phyloP scores from a whole-genome alignment of 2,329 filamentous ascomycete genomes.

The Penicillium concentricum region DNA sequence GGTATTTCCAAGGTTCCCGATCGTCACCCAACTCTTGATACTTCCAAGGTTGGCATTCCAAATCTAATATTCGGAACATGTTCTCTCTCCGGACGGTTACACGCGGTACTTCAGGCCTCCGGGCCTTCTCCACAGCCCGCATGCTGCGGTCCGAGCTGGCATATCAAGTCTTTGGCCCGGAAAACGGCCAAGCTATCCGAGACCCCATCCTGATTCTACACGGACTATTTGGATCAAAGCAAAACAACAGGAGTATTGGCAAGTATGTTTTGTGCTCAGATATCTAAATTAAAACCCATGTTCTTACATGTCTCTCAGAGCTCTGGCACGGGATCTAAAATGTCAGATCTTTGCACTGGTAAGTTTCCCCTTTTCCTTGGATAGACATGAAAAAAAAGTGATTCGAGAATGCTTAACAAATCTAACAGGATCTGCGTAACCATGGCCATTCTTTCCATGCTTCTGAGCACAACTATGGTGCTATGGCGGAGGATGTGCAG shows the following conservation, averaged over 20 bases:
- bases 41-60: background rate
- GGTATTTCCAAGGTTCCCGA: background rate
- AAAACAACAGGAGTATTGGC: slow-evolving; percentile 92
- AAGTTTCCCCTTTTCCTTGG: slow-evolving; percentile 30
- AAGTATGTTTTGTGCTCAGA: slow-evolving; percentile 62
- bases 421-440: slow-evolving; percentile 75
- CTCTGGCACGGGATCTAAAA: slow-evolving; percentile 74
- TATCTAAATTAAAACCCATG: too few relatives aligned
- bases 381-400: background rate
- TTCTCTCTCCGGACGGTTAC: slow-evolving; percentile 2
- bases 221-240: slow-evolving; percentile 90
- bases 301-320: slow-evolving; percentile 43
- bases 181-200: slow-evolving; percentile 32
- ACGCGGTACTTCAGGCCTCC: slow-evolving; percentile 16
- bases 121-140: slow-evolving; percentile 35
- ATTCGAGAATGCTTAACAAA: background rate
- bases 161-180: slow-evolving; percentile 38
- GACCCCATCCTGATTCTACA: slow-evolving; percentile 83
- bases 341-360: slow-evolving; percentile 80
- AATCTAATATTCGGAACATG: slow-evolving; percentile 2
- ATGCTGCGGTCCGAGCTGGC: slow-evolving; percentile 31
- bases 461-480: slow-evolving; percentile 71
- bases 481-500: slow-evolving; percentile 80
- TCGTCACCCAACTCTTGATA: background rate
- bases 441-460: slow-evolving; percentile 87